Evolutionary conservation across 1,139 yeast genomes (phyloP), one percentile per base, ranked within the genome.

Genomic region (Candida tunisiensis): DNA sequence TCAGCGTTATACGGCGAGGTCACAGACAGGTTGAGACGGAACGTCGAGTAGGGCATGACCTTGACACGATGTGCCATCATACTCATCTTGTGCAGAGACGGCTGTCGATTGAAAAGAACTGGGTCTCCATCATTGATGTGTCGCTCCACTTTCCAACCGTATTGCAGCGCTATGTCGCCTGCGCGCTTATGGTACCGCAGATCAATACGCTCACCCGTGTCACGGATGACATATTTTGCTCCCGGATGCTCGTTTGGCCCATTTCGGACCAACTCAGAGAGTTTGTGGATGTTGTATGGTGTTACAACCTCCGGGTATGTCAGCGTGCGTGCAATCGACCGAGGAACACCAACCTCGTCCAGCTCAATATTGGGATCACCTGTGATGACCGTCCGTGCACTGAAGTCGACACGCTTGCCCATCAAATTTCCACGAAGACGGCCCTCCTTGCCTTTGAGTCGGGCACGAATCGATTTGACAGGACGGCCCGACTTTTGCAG

Each of bases 1-100:
- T 91, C 99, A 27, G 99, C 99, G 58, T 91, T 91, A 57, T 91
- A 91, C 15, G 99, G 99, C 10, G 96, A 82, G 0, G 98, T 88
- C 28, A 88, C 98, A 10, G 96, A 88, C 51, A 91, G 62, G 51
- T 88, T 91, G 59, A 91, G 64, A 59, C 99, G 74, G 62, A 91
- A 91, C 0, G 99, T 88, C 4, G 96, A 85, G 50, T 85, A 91
- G 9, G 99, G 99, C 94, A 91, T 85, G 28, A 88, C 98, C 50
- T 80, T 83, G 22, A 88, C 98, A 58, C 95, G 70, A 52, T 91
- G 99, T n/a, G 95, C 93, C 98, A 91, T 91, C 98, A 91, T 91
- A 34, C 96, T 83, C 96, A 91, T 88, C 57, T 91, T 91, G 60
- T 91, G 99, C 55, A 91, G 65, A 19, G 98, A 88, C 29, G 99